These are phyloP conservation scores for Cladosporium sp. DNA, from an alignment of 2,329 filamentous ascomycete genomes.

Conservation along the genomic window DNA sequence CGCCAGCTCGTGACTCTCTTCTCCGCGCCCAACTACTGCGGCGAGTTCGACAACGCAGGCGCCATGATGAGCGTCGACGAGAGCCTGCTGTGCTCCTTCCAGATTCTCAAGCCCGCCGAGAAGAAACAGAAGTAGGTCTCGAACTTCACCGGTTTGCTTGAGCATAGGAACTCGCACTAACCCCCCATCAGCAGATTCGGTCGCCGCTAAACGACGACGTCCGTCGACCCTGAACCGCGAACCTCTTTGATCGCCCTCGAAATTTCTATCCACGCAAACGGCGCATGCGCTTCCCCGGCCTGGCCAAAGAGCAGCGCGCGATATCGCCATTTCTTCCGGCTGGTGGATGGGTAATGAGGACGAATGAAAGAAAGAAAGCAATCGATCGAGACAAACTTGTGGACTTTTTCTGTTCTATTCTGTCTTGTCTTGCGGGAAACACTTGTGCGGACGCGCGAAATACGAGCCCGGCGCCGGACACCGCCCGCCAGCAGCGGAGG, in stretches of 20 bases:
- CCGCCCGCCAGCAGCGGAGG: neutral
- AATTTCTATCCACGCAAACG: neutral
- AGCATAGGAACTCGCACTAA: conserved; percentile 29
- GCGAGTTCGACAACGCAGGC: conserved; percentile 98
- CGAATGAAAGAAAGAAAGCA: conserved; percentile 1
- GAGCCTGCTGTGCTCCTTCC: conserved; percentile 97
- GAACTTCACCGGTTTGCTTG: too few species aligned
- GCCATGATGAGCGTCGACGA: conserved; percentile 99
- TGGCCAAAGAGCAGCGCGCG: conserved; percentile 4
- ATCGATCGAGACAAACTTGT: neutral
- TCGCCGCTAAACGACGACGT: conserved; percentile 3
- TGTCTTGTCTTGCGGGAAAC: neutral
- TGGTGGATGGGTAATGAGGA: neutral
- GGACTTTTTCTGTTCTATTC: neutral
- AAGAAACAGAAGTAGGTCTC: conserved; percentile 97
- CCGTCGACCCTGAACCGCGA: neutral
- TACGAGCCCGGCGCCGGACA: neutral
- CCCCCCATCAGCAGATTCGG: conserved; percentile 48
- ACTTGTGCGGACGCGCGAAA: conserved; percentile 7
- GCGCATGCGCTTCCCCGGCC: conserved; percentile 2
- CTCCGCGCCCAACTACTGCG: conserved; percentile 97
- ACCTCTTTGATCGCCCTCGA: neutral
- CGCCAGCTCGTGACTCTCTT: conserved; percentile 95
- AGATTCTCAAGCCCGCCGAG: conserved; percentile 99
- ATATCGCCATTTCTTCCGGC: neutral